A percentile compares a stretch with the other conserved stretches of the same genome.
Evolutionary conservation across 225 moss, liverwort and hornwort genomes (phyloP).

Genomic region (Polytrichum commune): DNA sequence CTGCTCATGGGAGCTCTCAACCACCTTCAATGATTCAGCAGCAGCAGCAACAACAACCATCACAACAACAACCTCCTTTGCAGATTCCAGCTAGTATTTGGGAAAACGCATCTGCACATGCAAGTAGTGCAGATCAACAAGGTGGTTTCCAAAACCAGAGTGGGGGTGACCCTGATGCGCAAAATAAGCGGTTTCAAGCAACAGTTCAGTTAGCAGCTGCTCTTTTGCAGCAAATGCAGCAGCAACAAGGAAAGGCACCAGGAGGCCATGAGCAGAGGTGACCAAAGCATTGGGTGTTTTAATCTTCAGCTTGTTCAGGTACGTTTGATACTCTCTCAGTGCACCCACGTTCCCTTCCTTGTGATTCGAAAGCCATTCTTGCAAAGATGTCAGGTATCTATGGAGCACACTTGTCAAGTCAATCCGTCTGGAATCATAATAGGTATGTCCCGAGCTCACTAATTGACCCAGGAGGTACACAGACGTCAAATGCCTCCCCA

Average conservation of each 20-base stretch:
- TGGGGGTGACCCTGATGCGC: constrained; percentile 48
- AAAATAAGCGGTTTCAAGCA: constrained; percentile 84
- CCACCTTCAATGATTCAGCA: constrained; percentile 34
- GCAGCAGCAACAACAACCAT: constrained; percentile 26
- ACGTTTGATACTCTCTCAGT: constrained; percentile 19
- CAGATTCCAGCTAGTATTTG: constrained; percentile 37
- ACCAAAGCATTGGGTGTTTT: constrained; percentile 1
- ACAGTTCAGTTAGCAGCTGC: constrained; percentile 92
- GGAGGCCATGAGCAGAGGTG: constrained; percentile 64
- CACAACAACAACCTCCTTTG: constrained; percentile 10
- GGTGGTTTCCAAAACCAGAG: constrained; percentile 42
- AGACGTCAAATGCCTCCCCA: too few relatives aligned
- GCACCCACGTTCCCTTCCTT: background rate
- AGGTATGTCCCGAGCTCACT: too few relatives aligned
- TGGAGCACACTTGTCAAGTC: too few relatives aligned
- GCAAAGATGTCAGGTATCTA: too few relatives aligned
- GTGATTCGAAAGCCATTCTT: too few relatives aligned
- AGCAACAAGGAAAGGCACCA: constrained; percentile 66
- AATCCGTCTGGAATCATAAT: too few relatives aligned
- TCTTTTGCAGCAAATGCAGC: constrained; percentile 95
- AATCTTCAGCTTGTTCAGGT: constrained; percentile 23
- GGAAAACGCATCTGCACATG: constrained; percentile 35
- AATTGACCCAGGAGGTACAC: too few relatives aligned
- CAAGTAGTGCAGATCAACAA: constrained; percentile 43
- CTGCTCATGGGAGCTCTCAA: constrained; percentile 28